phyloP scores from a whole-genome alignment of 192 early-diverging fungal species.

The Helicostylum pulchrum region DNA sequence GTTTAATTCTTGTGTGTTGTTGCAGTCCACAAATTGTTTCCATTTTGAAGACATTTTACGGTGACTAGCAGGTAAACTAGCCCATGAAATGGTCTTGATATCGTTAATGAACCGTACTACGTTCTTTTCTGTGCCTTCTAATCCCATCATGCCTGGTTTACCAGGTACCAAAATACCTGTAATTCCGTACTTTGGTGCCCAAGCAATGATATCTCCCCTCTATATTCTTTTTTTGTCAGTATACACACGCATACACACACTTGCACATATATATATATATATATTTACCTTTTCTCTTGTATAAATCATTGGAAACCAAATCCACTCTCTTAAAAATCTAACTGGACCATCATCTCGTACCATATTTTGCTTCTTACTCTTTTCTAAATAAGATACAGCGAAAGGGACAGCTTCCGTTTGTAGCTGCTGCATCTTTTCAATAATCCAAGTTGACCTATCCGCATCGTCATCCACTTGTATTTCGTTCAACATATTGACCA shows the following conservation, averaged over 20 bases:
- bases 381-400: neutral
- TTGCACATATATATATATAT: neutral
- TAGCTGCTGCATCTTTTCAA: constrained; percentile 6
- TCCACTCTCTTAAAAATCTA: constrained; percentile 18
- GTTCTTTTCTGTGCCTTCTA: constrained; percentile 29
- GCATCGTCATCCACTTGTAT: neutral
- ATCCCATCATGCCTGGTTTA: constrained; percentile 20
- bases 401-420: constrained; percentile 2
- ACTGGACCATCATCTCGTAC: constrained; percentile 8
- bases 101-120: constrained; percentile 21
- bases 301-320: constrained; percentile 35
- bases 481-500: neutral
- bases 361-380: neutral
- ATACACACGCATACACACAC: too few species aligned
- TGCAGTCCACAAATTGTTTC: constrained; percentile 3
- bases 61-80: constrained; percentile 21
- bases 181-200: constrained; percentile 24
- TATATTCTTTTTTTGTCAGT: too few species aligned
- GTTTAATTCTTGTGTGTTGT: neutral
- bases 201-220: constrained; percentile 26
- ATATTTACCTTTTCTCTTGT: constrained; percentile 22
- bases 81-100: constrained; percentile 30
- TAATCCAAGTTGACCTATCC: neutral
- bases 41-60: constrained; percentile 22
- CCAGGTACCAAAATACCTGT: constrained; percentile 24